phyloP scores from a whole-genome alignment of 306 rosid genomes.

The Rubus idaeus region DNA sequence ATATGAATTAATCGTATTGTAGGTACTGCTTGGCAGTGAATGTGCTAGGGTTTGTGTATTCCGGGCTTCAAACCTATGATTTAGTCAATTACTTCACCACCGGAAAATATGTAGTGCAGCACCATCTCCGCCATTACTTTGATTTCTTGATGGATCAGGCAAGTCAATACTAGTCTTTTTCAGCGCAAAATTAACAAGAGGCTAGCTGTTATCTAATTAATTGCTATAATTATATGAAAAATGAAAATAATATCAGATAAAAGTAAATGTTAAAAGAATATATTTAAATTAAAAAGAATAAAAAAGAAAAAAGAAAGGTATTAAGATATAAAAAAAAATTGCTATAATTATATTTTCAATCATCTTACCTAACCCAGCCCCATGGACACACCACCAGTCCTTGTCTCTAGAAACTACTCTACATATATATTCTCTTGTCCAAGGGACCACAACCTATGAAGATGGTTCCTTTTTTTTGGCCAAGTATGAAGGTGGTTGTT shows the following conservation, averaged over 20 bases:
- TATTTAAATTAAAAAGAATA: no score
- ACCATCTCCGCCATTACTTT: constrained; percentile 41
- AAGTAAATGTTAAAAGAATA: no score
- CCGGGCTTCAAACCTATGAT: constrained; percentile 54
- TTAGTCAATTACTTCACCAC: constrained; percentile 41
- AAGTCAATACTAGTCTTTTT: constrained; percentile 21
- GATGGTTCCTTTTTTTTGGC: no score
- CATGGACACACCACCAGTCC: not conserved
- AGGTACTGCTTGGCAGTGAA: constrained; percentile 60
- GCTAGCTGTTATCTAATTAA: not conserved
- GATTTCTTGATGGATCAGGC: constrained; percentile 82
- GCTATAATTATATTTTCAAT: not conserved
- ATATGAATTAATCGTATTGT: constrained; percentile 17
- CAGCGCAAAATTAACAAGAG: not conserved
- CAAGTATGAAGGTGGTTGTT: not conserved
- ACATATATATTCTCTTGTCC: not conserved
- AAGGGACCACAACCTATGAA: constrained; percentile 1
- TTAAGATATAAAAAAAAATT: no score
- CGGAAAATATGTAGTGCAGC: constrained; percentile 41
- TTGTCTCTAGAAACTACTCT: not conserved
- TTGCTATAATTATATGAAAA: not conserved
- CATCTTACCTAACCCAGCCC: constrained; percentile 28
- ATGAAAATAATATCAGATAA: no score
- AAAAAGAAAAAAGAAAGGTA: no score
- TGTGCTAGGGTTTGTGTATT: constrained; percentile 68